phyloP scores from a whole-genome alignment of 257 asterid genomes.

The Catharanthus roseus region DNA sequence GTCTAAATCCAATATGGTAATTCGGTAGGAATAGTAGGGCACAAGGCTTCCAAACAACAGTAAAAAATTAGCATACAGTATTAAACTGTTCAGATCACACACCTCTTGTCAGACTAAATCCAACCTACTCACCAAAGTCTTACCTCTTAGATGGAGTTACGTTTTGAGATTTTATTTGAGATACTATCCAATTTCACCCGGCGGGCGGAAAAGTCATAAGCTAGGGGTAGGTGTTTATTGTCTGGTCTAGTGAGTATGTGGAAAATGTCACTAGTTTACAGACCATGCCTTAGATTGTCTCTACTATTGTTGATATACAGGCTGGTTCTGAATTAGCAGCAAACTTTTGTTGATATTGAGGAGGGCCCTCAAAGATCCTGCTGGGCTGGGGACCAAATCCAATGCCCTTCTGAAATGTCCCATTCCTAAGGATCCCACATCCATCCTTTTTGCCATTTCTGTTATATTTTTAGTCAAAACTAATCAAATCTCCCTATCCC shows the following conservation, averaged over 20 bases:
- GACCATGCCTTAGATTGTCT: not conserved
- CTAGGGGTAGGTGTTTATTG: not conserved
- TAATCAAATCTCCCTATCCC: not conserved
- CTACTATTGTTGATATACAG: not conserved
- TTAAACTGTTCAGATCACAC: no score
- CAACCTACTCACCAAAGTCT: no score
- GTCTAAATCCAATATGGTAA: no score
- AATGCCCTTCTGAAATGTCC: not conserved
- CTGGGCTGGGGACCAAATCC: conserved; percentile 6
- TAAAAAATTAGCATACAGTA: no score
- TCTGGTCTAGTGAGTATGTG: not conserved
- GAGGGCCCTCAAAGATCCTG: conserved; percentile 3
- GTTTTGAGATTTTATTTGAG: no score
- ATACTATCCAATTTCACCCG: no score
- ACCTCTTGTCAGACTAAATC: no score
- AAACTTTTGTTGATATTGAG: no score
- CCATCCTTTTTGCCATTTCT: conserved; percentile 9
- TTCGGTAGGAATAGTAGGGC: no score
- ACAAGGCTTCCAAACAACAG: no score
- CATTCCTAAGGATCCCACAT: conserved; percentile 2
- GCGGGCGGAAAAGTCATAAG: not conserved
- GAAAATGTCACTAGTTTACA: not conserved
- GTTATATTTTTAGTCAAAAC: no score
- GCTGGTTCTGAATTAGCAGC: conserved; percentile 1
- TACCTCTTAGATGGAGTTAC: no score